Evolutionary conservation across 1,139 yeast species (phyloP).

Genomic region (Candida tetrigidarum): DNA sequence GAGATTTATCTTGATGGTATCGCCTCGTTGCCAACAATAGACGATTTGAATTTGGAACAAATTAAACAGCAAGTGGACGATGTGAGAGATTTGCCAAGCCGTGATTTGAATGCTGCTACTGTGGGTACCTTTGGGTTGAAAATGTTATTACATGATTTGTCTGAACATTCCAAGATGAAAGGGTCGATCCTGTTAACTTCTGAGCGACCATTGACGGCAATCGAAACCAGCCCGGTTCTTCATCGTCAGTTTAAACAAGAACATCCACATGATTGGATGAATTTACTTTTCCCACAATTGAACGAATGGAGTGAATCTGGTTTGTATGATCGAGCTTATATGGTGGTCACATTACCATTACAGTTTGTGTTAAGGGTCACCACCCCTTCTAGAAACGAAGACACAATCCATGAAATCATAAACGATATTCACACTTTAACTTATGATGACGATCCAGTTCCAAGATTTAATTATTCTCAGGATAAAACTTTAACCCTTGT

Average conservation of each 20-base stretch:
- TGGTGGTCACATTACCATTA: constrained; percentile 45
- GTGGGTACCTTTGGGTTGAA: constrained; percentile 41
- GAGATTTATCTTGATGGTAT: constrained; percentile 28
- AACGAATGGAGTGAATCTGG: constrained; percentile 12
- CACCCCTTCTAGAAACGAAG: constrained; percentile 48
- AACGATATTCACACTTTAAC: constrained; percentile 6
- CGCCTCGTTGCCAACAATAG: constrained; percentile 37
- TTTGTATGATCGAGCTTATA: constrained; percentile 21
- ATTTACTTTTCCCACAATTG: constrained; percentile 25
- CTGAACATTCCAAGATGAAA: constrained; percentile 27
- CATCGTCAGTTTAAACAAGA: not conserved
- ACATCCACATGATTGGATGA: constrained; percentile 15
- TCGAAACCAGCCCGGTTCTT: constrained; percentile 7
- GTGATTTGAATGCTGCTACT: constrained; percentile 15
- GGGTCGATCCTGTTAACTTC: constrained; percentile 16
- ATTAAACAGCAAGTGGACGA: constrained; percentile 27
- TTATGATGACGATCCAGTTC: not conserved
- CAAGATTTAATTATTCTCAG: constrained; percentile 18
- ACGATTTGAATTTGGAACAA: constrained; percentile 27
- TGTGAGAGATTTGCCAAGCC: constrained; percentile 17
- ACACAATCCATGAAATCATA: constrained; percentile 9
- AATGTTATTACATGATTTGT: constrained; percentile 36
- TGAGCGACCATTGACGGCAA: constrained; percentile 23
- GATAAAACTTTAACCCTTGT: constrained; percentile 20
- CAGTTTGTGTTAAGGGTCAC: constrained; percentile 48